phyloP scores from a whole-genome alignment of 164 flowering plant genomes.

The Piper longum region DNA sequence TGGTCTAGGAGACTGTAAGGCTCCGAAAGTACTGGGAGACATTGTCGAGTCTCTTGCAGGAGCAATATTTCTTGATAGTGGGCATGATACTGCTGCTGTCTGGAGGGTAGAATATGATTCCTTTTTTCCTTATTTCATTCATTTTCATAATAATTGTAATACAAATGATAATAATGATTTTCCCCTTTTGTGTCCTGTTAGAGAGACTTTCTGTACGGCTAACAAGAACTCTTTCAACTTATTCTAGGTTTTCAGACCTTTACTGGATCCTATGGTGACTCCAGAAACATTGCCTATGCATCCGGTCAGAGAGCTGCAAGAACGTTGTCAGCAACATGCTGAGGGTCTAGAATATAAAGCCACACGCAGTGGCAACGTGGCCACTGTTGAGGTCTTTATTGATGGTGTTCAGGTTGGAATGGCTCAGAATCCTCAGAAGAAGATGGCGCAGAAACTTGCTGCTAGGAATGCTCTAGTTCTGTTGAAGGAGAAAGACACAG shows the following conservation, averaged over 20 bases:
- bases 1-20: constrained; percentile 97
- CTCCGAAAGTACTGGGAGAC: constrained; percentile 99
- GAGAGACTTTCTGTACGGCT: background rate
- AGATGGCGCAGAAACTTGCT: constrained; percentile 99
- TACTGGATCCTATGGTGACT: constrained; percentile 92
- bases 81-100: constrained; percentile 56
- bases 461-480: constrained; percentile 88
- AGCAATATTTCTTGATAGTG: constrained; percentile 83
- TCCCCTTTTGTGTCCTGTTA: background rate
- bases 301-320: constrained; percentile 96
- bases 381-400: constrained; percentile 87
- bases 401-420: constrained; percentile 88
- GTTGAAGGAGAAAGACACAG: constrained; percentile 68
- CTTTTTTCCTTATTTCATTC: background rate
- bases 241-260: constrained; percentile 69
- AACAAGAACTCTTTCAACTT: background rate
- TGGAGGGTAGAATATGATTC: constrained; percentile 53
- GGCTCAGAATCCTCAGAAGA: constrained; percentile 94
- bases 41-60: constrained; percentile 98
- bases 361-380: constrained; percentile 70
- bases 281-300: constrained; percentile 99
- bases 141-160: background rate
- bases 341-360: constrained; percentile 97
- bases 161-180: background rate
- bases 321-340: constrained; percentile 97